These are phyloP conservation scores for Populus tomentosa DNA, from an alignment of 441 rosid species.

Conservation along the genomic window DNA sequence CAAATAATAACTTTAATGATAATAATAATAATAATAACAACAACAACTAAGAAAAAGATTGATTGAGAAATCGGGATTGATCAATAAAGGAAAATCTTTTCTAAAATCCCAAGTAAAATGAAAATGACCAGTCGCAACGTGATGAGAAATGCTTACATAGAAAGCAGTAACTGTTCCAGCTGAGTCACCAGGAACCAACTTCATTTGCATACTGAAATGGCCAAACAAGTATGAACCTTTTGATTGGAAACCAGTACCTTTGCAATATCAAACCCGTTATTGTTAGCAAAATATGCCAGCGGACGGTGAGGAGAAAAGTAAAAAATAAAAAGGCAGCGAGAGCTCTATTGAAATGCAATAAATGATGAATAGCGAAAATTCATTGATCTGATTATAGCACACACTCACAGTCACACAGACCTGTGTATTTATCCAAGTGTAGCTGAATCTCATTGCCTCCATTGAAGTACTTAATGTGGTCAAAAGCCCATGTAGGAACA, in stretches of 20 bases:
- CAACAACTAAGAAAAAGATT: background rate
- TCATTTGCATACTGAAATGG: constrained; percentile 78
- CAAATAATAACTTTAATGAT: background rate
- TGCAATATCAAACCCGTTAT: too few relatives aligned
- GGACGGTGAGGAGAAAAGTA: background rate
- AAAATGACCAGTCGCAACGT: background rate
- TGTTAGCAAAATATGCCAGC: background rate
- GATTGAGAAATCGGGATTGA: background rate
- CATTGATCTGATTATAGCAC: background rate
- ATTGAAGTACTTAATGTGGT: constrained; percentile 68
- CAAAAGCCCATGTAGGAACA: constrained; percentile 80
- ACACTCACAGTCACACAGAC: constrained; percentile 15
- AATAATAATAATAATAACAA: too few relatives aligned
- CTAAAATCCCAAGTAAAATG: too few relatives aligned
- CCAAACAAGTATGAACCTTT: constrained; percentile 77
- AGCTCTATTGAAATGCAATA: background rate
- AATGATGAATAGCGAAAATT: too few relatives aligned
- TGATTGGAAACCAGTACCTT: constrained; percentile 77
- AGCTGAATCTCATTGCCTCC: constrained; percentile 72
- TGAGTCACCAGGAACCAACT: constrained; percentile 77
- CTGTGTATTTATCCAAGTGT: constrained; percentile 67
- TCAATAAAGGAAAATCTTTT: too few relatives aligned
- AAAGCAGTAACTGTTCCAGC: constrained; percentile 89
- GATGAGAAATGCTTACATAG: constrained; percentile 38
- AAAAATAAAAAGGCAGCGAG: background rate